Base-by-base conservation (phyloP, 169 alveolate genomes). In the Plasmodium gaboni region DNA sequence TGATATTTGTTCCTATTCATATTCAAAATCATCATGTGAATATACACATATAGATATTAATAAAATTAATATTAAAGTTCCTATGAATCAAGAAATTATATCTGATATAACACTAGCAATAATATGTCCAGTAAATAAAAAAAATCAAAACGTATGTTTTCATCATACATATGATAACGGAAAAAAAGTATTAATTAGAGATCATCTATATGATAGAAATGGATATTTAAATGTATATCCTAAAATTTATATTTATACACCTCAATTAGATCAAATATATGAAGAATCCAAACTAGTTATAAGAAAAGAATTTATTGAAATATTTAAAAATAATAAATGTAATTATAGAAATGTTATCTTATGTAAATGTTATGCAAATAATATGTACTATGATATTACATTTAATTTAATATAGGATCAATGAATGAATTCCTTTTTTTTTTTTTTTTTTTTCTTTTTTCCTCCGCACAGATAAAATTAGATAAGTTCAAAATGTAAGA, bases 171-270 rank as follows among this genome's bases (percentile, higher is more conserved):
- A 76, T 65, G 70, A 24, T 28, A 76, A 76, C 9, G 64, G 67
- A 17, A 76, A 76, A 63, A 76, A 76, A 42, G 28, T 46, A 15
- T 76, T 64, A 42, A 76, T 76, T 22, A n/a, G 89, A 53, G 89
- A 76, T 48, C 22, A 46, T 57, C 57, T 76, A 13, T 50, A 76
- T 22, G 89, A 76, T 59, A 19, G 60, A n/a, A n/a, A 64, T 13
- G 89, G 89, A 8, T 76, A 28, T 10, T 59, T 76, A 42, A 76
- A 68, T 32, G 51, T 76, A 50, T 76, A 63, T 15, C 89, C 89
- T 0, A 76, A 76, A 44, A 76, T 57, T 8, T 76, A 76, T 6
- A 38, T 76, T 0, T 32, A 76, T 57, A 67, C 1, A 1, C 13
- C 70, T 1, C 32, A 9, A 10, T 55, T 6, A 2, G 17, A 8